These are phyloP conservation scores for Botrytis deweyae DNA, from an alignment of 2,329 filamentous ascomycete genomes.

Conservation along the genomic window DNA sequence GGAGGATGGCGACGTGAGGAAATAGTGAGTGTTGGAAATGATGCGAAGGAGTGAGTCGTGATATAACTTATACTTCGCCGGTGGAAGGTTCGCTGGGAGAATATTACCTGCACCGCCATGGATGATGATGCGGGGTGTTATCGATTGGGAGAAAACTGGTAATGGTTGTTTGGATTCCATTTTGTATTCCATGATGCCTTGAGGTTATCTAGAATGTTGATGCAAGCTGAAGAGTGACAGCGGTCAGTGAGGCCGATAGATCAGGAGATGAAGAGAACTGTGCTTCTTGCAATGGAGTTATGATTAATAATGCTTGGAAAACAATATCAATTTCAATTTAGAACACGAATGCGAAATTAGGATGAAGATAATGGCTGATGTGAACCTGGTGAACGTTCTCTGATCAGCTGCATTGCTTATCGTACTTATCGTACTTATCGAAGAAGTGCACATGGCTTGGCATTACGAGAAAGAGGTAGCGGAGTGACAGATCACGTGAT, in stretches of 20 bases:
- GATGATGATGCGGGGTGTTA: conserved; percentile 42
- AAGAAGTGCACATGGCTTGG: not conserved
- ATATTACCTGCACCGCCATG: conserved; percentile 70
- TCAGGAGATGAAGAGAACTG: not conserved
- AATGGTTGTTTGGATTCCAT: conserved; percentile 31
- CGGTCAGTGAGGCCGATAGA: not conserved
- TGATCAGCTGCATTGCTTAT: not conserved
- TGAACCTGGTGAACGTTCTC: not conserved
- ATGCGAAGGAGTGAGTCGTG: conserved; percentile 61
- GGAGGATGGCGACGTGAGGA: conserved; percentile 55
- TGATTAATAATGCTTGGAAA: not conserved
- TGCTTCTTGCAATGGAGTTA: not conserved
- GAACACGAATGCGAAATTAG: not conserved
- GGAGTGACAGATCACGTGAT: not conserved
- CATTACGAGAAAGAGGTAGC: not conserved
- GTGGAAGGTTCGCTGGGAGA: conserved; percentile 56
- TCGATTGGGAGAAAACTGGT: conserved; percentile 5
- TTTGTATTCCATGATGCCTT: conserved; percentile 15
- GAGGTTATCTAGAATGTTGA: not conserved
- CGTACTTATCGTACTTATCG: not conserved
- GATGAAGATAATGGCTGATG: not conserved
- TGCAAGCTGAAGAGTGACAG: not conserved
- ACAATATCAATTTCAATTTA: not conserved
- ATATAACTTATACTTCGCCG: conserved; percentile 57
- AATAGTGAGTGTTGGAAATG: conserved; percentile 48